Base-by-base conservation (phyloP, 2,329 filamentous ascomycete species). In the Colletotrichum cereale region DNA sequence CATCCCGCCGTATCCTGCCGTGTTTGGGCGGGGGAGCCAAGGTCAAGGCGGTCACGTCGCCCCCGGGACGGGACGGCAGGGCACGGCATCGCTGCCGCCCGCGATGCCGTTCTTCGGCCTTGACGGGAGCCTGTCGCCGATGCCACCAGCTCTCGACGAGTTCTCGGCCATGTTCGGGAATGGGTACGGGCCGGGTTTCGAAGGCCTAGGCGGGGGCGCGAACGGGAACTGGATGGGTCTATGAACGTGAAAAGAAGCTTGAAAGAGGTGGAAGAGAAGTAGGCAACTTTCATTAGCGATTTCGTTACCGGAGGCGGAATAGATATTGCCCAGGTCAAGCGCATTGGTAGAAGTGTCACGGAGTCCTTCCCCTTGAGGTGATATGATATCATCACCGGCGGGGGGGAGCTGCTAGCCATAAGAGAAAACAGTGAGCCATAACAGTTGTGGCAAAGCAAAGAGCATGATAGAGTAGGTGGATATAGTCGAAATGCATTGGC, bases 111-210 rank as follows among this genome's bases (percentile, higher is more conserved):
- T 82, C 52, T 80, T 82, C 60, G 79, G 80, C 0, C 80, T 82
- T 62, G 81, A 82, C 57, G 74, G 80, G 47, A 80, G 76, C 50
- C 80, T 82, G 61, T 80, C 80, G 4, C 80, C 80, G 6, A 80
- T 82, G 57, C 81, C 80, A n/a, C 80, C 82, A 63, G 81, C 78
- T 3, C 73, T 82, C 73, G 81, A 82, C 67, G 79, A 82, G 63
- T 82, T 82, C 68, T 71, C 71, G 3, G 57, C 67, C 16, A 63
- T 73, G 71, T 67, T 73, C n/a, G 71, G 58, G 21, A 71, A 73
- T 18, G 71, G 71, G 1, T 73, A 71, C 47, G 71, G 50, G 24
- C 58, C 63, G 5, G 67, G 68, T 0, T 63, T 73, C 1, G 71
- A 73, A 21, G 68, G 63, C 18, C 62, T 73, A 58, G 67, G 62